Evolutionary conservation across 164 flowering plant genomes (phyloP).

Genomic region (Vitis vinifera): DNA sequence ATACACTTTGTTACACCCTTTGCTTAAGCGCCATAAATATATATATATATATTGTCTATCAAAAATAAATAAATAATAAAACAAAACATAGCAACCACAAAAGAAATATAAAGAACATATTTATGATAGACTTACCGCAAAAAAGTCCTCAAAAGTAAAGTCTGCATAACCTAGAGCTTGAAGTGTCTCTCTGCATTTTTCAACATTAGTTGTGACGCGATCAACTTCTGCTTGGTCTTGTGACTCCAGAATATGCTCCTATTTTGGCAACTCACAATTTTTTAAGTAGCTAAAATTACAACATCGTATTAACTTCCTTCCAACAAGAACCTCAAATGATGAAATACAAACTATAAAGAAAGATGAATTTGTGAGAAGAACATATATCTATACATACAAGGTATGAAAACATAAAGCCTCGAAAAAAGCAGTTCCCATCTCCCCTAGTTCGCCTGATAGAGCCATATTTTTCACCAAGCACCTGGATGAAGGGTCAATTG

Average conservation of each 20-base stretch:
- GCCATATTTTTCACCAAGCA: constrained; percentile 64
- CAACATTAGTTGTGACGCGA: constrained; percentile 68
- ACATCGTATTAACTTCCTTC: constrained; percentile 18
- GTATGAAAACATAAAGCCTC: constrained; percentile 94
- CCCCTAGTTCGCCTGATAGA: constrained; percentile 92
- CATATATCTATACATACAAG: constrained; percentile 49
- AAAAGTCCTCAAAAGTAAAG: constrained; percentile 95
- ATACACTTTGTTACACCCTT: no score
- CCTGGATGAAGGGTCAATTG: constrained; percentile 34
- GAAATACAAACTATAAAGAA: constrained; percentile 15
- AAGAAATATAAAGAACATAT: neutral
- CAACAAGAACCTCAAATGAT: constrained; percentile 19
- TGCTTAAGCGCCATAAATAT: no score
- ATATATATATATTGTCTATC: no score
- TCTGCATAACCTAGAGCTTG: constrained; percentile 80
- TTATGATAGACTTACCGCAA: constrained; percentile 43
- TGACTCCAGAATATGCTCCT: constrained; percentile 87
- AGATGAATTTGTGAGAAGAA: constrained; percentile 7
- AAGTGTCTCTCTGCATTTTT: constrained; percentile 82
- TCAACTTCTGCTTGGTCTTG: constrained; percentile 84
- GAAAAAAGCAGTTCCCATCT: constrained; percentile 97
- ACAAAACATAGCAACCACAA: neutral
- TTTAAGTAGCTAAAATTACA: constrained; percentile 20
- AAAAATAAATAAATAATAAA: neutral
- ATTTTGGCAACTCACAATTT: constrained; percentile 28